Evolutionary conservation across 2,329 filamentous ascomycete genomes (phyloP).

Genomic region (Colletotrichum truncatum): DNA sequence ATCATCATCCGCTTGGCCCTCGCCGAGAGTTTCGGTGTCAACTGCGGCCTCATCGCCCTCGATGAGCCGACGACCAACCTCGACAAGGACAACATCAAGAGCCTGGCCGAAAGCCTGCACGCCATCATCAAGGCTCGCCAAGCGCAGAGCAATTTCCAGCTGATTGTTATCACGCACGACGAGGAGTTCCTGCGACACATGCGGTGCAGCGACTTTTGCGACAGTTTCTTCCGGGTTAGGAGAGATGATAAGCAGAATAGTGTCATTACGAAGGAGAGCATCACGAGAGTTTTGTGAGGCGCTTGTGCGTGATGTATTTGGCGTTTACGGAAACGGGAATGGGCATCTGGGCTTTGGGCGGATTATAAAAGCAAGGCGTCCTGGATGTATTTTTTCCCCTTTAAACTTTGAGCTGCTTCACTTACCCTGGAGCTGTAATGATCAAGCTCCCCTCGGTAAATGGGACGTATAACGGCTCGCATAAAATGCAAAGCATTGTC

Average conservation of each 20-base stretch:
- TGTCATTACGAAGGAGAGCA: conserved; percentile 78
- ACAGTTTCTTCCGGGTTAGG: conserved; percentile 88
- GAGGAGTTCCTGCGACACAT: conserved; percentile 95
- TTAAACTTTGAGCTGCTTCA: too few relatives aligned
- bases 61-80: conserved; percentile 98
- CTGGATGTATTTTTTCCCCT: not conserved
- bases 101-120: conserved; percentile 84
- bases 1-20: conserved; percentile 98
- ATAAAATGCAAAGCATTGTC: too few relatives aligned
- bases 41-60: conserved; percentile 94
- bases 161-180: conserved; percentile 98
- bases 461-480: too few relatives aligned
- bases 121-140: conserved; percentile 86
- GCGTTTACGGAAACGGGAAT: not conserved
- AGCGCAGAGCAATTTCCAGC: conserved; percentile 93
- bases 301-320: not conserved
- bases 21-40: conserved; percentile 94
- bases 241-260: conserved; percentile 88
- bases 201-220: conserved; percentile 92
- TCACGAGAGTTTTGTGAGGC: conserved; percentile 55
- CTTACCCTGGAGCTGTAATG: too few relatives aligned
- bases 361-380: conserved; percentile 17
- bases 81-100: conserved; percentile 92
- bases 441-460: too few relatives aligned
- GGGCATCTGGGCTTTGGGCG: not conserved